phyloP scores from a whole-genome alignment of 805 yeast species.

The Kuraishia molischiana region DNA sequence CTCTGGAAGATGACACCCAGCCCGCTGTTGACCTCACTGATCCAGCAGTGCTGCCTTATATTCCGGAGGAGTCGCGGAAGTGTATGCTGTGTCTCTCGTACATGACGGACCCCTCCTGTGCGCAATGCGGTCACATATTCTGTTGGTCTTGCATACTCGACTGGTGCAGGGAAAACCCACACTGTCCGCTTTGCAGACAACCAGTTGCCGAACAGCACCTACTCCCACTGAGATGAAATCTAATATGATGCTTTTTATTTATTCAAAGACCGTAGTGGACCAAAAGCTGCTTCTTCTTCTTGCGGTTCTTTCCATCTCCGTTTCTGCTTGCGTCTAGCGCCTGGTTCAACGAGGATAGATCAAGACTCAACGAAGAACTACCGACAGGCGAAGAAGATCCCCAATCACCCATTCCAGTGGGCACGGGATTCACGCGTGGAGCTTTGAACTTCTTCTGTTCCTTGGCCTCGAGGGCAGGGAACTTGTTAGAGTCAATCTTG shows the following conservation, averaged over 20 bases:
- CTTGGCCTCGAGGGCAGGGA: constrained; percentile 26
- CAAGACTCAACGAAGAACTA: constrained; percentile 9
- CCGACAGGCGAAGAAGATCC: constrained; percentile 7
- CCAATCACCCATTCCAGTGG: constrained; percentile 21
- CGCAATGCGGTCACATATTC: constrained; percentile 86
- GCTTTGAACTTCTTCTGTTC: constrained; percentile 29
- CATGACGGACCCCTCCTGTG: constrained; percentile 76
- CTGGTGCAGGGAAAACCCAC: constrained; percentile 82
- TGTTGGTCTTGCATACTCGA: constrained; percentile 89
- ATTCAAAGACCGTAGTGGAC: constrained; percentile 35
- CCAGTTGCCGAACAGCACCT: constrained; percentile 51
- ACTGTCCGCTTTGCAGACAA: constrained; percentile 88
- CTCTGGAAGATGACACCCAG: constrained; percentile 8
- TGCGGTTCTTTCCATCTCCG: constrained; percentile 21
- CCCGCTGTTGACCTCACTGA: constrained; percentile 45
- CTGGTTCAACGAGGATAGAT: constrained; percentile 11
- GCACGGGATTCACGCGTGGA: constrained; percentile 51
- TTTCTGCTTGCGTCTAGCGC: constrained; percentile 8
- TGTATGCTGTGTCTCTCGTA: constrained; percentile 80
- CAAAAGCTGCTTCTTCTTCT: constrained; percentile 41
- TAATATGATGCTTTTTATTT: neutral
- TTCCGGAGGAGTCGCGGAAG: constrained; percentile 58
- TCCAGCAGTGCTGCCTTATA: constrained; percentile 46
- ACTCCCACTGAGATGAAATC: constrained; percentile 37
- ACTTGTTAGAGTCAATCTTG: constrained; percentile 5